Evolutionary conservation across 2,329 filamentous ascomycete species (phyloP).

Genomic region (Stemphylium beticola): DNA sequence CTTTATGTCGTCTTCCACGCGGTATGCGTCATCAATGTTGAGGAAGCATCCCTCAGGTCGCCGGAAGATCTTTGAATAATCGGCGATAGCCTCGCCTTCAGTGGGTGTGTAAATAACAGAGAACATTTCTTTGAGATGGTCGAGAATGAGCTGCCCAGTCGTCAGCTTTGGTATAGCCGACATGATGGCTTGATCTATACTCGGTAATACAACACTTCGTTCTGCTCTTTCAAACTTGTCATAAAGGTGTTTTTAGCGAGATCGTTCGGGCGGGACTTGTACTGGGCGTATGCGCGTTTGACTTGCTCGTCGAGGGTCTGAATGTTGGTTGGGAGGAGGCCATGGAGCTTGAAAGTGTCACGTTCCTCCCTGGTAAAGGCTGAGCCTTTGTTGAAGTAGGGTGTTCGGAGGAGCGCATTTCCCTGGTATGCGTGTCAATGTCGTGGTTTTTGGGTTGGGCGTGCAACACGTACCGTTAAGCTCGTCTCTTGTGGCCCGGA

Average conservation of each 20-base stretch:
- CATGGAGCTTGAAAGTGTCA: constrained; percentile 70
- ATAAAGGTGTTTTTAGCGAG: constrained; percentile 88
- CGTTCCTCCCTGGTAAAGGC: constrained; percentile 76
- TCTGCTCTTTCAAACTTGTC: constrained; percentile 84
- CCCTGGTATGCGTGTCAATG: constrained; percentile 29
- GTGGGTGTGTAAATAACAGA: constrained; percentile 90
- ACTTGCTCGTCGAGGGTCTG: constrained; percentile 80
- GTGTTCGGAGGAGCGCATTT: constrained; percentile 64
- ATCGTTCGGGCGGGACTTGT: constrained; percentile 65
- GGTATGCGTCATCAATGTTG: constrained; percentile 71
- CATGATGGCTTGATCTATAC: constrained; percentile 49
- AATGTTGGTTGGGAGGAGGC: constrained; percentile 73
- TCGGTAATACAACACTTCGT: constrained; percentile 80
- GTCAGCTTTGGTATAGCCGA: constrained; percentile 6
- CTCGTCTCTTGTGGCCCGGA: constrained; percentile 51
- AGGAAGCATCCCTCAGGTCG: constrained; percentile 82
- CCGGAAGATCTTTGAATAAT: constrained; percentile 80
- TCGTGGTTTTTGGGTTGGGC: not conserved
- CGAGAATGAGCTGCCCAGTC: constrained; percentile 66
- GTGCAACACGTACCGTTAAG: constrained; percentile 38
- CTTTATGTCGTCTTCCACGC: constrained; percentile 69
- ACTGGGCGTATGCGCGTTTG: constrained; percentile 80
- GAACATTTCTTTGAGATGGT: constrained; percentile 87
- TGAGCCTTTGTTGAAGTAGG: constrained; percentile 83
- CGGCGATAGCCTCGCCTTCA: constrained; percentile 85